Base-by-base conservation (phyloP, 768 basidiomycete species). In the Russula sp. region DNA sequence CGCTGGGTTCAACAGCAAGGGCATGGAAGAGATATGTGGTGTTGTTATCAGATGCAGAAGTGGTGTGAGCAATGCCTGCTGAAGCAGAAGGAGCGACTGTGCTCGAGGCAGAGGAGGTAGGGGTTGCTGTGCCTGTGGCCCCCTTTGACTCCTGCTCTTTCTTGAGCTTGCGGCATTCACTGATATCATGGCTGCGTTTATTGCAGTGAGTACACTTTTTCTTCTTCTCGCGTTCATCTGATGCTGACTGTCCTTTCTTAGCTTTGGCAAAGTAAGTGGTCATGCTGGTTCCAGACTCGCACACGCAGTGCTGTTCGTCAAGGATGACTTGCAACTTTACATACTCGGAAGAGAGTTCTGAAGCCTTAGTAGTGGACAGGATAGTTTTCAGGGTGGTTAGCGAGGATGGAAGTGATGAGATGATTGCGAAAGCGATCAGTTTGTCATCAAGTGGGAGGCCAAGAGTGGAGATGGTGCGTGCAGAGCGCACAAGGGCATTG, bases 131-230 rank as follows among this genome's bases (percentile, higher is more conserved):
- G 3, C 20, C 32, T 39, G 22, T 22, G 22, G 22, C 22, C 2
- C 22, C 22, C 22, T 22, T 22, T 2, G 2, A 22, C 22, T 64
- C 64, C 58, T 67, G 60, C 22, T 59, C 45, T 51, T 57, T 59
- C 48, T 62, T 64, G 13, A 42, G 37, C 57, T 67, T 65, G 14
- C 32, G 44, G 37, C 57, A 48, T 14, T 44, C 20, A 1, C 7
- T 4, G 1, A n/a, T 13, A 39, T 68, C 58, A 2, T 32, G 35
- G 6, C 59, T 42, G 54, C 62, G 62, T 18, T 49, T 16, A 10
- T 57, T 47, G n/a, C 32, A 39, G 22, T 27, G 44, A 5, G 34
- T 55, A 55, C 31, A 42, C 4, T 35, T n/a, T 6, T 34, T 22
- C 18, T 58, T 50, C 7, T 18, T 5, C 32, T 50, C 18, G 11